phyloP scores from a whole-genome alignment of 352 stramenopile species.

The Hyaloperonospora arabidopsidis region DNA sequence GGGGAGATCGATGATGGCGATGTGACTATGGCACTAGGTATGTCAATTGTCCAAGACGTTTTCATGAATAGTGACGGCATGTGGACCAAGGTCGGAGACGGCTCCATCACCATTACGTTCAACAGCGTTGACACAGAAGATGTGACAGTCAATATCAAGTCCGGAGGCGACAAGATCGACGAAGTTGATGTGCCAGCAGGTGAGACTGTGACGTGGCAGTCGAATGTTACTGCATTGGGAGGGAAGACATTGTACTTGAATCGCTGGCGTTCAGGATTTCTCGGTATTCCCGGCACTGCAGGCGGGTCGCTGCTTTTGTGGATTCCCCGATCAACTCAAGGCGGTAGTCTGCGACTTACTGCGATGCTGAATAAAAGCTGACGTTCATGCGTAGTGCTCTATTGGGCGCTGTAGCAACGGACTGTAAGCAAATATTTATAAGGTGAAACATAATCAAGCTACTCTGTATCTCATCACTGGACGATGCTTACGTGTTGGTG shows the following conservation, averaged over 20 bases:
- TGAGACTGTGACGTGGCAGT: constrained; percentile 20
- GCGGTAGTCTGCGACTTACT: constrained; percentile 22
- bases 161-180: constrained; percentile 25
- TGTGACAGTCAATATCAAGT: constrained; percentile 34
- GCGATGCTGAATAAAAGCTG: constrained; percentile 20
- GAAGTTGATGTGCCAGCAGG: constrained; percentile 25
- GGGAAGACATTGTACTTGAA: constrained; percentile 38
- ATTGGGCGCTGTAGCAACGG: not conserved
- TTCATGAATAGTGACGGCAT: constrained; percentile 33
- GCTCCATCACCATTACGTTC: constrained; percentile 30
- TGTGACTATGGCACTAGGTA: constrained; percentile 32
- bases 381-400: not conserved
- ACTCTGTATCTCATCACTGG: no score
- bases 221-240: constrained; percentile 18
- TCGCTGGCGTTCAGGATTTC: constrained; percentile 31
- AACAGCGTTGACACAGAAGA: constrained; percentile 31
- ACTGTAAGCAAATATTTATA: not conserved
- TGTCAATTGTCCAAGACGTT: constrained; percentile 30
- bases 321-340: constrained; percentile 23
- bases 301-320: constrained; percentile 32
- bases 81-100: constrained; percentile 29
- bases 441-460: not conserved
- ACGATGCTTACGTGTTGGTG: no score
- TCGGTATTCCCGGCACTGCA: constrained; percentile 24
- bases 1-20: constrained; percentile 40